Conservation (phyloP, 2,329 filamentous ascomycete species). For the Tolypocladium cylindrosporum region DNA sequence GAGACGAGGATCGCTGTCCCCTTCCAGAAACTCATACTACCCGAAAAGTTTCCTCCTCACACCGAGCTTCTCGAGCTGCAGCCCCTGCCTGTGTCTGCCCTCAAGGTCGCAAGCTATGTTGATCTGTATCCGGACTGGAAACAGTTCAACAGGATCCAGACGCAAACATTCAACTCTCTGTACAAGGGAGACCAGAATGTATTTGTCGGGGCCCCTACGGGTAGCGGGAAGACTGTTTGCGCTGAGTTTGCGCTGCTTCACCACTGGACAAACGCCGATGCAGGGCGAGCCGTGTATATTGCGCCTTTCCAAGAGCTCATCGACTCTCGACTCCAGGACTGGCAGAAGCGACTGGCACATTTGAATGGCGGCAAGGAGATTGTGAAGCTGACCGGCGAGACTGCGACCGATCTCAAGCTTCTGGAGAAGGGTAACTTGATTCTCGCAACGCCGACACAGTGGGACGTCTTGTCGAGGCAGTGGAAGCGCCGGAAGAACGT, state of each 20-base stretch:
- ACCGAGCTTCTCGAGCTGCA: conserved; percentile 89
- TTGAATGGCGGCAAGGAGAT: conserved; percentile 79
- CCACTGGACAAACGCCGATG: conserved; percentile 56
- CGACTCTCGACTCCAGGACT: conserved; percentile 71
- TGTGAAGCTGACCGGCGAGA: conserved; percentile 89
- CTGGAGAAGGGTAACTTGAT: conserved; percentile 82
- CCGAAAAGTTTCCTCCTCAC: conserved; percentile 90
- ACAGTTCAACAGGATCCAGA: conserved; percentile 95
- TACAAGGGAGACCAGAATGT: conserved; percentile 90
- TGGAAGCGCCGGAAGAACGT: conserved; percentile 97
- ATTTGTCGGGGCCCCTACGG: conserved; percentile 83
- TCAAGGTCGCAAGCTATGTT: conserved; percentile 78
- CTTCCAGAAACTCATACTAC: conserved; percentile 89
- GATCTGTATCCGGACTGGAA: conserved; percentile 74
- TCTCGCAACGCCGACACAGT: conserved; percentile 84
- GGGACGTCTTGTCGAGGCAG: conserved; percentile 90
- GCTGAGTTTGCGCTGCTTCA: conserved; percentile 87
- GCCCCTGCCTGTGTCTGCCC: conserved; percentile 74
- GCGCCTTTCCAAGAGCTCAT: conserved; percentile 92
- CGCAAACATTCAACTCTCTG: conserved; percentile 90
- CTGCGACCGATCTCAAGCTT: conserved; percentile 78
- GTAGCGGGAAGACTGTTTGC: conserved; percentile 93
- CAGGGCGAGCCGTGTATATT: conserved; percentile 79
- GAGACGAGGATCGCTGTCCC: conserved; percentile 89
- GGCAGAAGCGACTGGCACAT: conserved; percentile 65